Evolutionary conservation across 2,329 filamentous ascomycete species (phyloP).

Genomic region (Trichoderma lentiforme): DNA sequence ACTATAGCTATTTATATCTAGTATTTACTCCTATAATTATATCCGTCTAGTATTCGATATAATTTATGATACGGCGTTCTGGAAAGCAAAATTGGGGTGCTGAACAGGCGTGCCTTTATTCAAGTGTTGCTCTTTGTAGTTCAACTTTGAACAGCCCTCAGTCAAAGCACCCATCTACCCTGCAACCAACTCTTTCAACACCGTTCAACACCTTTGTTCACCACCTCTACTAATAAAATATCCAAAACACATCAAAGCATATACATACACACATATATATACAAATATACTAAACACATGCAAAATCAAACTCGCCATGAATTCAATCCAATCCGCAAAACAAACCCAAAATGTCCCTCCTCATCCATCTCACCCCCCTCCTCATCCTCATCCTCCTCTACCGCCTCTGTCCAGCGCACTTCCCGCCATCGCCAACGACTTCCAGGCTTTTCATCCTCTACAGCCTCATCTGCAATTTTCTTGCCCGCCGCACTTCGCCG

Average conservation of each 20-base stretch:
- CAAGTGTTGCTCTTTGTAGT: background rate
- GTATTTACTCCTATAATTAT: background rate
- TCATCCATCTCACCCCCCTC: background rate
- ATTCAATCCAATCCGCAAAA: background rate
- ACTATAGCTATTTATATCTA: background rate
- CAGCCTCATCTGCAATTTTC: background rate
- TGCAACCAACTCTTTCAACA: background rate
- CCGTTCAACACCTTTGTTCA: background rate
- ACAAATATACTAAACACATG: background rate
- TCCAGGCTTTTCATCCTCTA: background rate
- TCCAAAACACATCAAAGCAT: too few species aligned
- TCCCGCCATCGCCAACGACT: background rate
- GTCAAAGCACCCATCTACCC: background rate
- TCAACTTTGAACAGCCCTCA: background rate
- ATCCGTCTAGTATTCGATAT: background rate
- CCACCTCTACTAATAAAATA: background rate
- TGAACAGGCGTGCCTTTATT: background rate
- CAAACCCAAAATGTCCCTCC: too few species aligned
- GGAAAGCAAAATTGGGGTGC: too few species aligned
- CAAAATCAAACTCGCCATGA: background rate
- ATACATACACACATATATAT: background rate
- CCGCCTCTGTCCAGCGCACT: background rate
- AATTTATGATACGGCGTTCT: too few species aligned
- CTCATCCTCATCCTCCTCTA: background rate
- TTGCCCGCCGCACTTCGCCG: background rate